These are phyloP conservation scores for Dendrobium nobile DNA, from an alignment of 106 monocot genomes.

Conservation along the genomic window DNA sequence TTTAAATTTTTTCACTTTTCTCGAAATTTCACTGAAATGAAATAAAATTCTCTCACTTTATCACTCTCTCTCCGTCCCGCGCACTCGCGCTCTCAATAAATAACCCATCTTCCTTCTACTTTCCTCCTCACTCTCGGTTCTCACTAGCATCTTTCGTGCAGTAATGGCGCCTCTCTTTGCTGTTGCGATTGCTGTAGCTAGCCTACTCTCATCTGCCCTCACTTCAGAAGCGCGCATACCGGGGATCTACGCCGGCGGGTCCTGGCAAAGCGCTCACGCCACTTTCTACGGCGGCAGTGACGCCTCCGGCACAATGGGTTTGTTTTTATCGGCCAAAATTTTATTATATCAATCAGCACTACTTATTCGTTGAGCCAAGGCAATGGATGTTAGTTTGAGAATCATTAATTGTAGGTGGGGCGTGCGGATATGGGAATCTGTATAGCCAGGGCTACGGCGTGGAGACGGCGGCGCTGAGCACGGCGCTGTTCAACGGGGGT, in stretches of 20 bases:
- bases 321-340: not conserved
- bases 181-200: not conserved
- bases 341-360: not conserved
- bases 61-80: not conserved
- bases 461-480: slow-evolving; percentile 69
- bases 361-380: not conserved
- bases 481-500: slow-evolving; percentile 59
- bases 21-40: not conserved
- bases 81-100: not conserved
- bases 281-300: slow-evolving; percentile 94
- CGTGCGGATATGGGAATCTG: slow-evolving; percentile 64
- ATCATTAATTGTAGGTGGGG: slow-evolving; percentile 35
- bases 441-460: slow-evolving; percentile 49
- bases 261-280: slow-evolving; percentile 82
- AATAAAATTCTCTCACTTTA: not conserved
- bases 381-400: not conserved
- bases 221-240: slow-evolving; percentile 44
- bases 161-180: slow-evolving; percentile 16
- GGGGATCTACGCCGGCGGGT: slow-evolving; percentile 51
- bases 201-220: slow-evolving; percentile 9
- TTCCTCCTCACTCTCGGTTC: not conserved
- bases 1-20: not conserved
- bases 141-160: no score
- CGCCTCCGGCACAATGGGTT: slow-evolving; percentile 96
- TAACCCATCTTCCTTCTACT: not conserved